A percentile compares a stretch with the other conserved stretches of the same genome.
phyloP scores from a whole-genome alignment of 2,329 filamentous ascomycete species.

The Mariannaea elegans region DNA sequence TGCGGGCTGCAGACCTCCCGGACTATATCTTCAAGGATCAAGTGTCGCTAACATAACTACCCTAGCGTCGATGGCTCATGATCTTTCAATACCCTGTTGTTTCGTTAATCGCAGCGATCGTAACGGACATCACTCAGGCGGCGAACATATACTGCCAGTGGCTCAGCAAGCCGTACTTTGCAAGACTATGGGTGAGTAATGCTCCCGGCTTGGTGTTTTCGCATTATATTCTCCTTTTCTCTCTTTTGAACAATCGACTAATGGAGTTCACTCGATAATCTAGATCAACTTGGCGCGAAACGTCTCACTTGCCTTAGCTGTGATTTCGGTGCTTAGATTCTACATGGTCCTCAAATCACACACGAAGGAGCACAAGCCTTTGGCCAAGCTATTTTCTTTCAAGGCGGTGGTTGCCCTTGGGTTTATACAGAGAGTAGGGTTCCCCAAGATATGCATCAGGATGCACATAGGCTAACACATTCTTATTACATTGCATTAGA shows the following conservation, averaged over 20 bases:
- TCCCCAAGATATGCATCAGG: no score
- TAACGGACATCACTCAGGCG: constrained; percentile 27
- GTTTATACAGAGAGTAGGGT: constrained; percentile 29
- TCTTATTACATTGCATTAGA: constrained; percentile 7
- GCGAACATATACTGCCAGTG: constrained; percentile 30
- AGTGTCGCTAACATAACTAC: not conserved
- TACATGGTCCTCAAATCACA: constrained; percentile 9
- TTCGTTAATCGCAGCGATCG: constrained; percentile 14
- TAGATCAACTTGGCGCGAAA: constrained; percentile 11
- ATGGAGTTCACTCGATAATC: not conserved
- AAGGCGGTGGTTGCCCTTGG: constrained; percentile 29
- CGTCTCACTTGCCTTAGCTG: constrained; percentile 21
- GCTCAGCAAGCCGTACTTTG: constrained; percentile 22
- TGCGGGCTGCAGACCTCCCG: no score
- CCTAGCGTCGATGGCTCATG: constrained; percentile 32
- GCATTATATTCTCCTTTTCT: not conserved
- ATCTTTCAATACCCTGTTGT: constrained; percentile 36
- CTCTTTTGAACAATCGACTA: constrained; percentile 5
- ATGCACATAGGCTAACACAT: not conserved
- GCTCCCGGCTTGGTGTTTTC: not conserved
- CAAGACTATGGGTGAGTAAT: constrained; percentile 21
- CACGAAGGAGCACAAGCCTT: constrained; percentile 23
- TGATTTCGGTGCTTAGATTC: constrained; percentile 27
- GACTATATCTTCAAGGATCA: no score
- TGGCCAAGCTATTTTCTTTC: constrained; percentile 34